These are phyloP conservation scores for Saccharum hybrid DNA, from an alignment of 202 grass and related monocot genomes.

Conservation along the genomic window DNA sequence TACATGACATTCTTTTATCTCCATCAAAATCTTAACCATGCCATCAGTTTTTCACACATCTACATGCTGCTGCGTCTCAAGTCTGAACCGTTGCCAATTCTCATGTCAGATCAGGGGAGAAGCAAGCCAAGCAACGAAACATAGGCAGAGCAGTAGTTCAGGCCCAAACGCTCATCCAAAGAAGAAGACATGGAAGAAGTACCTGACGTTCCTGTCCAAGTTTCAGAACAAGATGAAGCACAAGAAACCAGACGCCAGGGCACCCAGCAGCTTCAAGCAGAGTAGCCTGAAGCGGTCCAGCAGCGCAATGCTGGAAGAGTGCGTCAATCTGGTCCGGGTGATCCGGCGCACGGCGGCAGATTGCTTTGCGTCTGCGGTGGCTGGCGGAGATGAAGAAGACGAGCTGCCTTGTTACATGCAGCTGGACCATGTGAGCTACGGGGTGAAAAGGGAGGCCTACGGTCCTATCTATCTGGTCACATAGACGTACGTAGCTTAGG, in stretches of 20 bases:
- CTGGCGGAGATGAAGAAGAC: conserved; percentile 37
- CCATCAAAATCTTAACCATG: conserved; percentile 20
- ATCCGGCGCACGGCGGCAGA: conserved; percentile 28
- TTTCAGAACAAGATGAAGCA: conserved; percentile 57
- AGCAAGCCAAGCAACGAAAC: background rate
- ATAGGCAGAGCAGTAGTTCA: conserved; percentile 25
- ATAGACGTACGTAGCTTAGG: background rate
- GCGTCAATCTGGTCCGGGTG: conserved; percentile 41
- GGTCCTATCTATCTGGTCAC: conserved; percentile 63
- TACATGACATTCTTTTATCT: background rate
- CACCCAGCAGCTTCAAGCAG: background rate
- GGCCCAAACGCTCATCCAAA: conserved; percentile 13
- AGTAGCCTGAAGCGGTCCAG: conserved; percentile 26
- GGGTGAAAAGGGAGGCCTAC: conserved; percentile 55
- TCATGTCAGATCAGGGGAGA: conserved; percentile 22
- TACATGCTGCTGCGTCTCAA: background rate
- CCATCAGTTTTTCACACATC: background rate
- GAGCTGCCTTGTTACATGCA: conserved; percentile 49
- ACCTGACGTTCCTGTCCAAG: conserved; percentile 42
- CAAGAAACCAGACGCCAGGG: conserved; percentile 12
- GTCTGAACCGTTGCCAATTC: background rate
- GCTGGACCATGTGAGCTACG: conserved; percentile 52
- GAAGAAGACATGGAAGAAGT: conserved; percentile 46
- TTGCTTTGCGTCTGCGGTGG: conserved; percentile 17
- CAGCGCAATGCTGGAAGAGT: conserved; percentile 29